Conservation (phyloP, 208 protist species). For the Crithidia sp. region DNA sequence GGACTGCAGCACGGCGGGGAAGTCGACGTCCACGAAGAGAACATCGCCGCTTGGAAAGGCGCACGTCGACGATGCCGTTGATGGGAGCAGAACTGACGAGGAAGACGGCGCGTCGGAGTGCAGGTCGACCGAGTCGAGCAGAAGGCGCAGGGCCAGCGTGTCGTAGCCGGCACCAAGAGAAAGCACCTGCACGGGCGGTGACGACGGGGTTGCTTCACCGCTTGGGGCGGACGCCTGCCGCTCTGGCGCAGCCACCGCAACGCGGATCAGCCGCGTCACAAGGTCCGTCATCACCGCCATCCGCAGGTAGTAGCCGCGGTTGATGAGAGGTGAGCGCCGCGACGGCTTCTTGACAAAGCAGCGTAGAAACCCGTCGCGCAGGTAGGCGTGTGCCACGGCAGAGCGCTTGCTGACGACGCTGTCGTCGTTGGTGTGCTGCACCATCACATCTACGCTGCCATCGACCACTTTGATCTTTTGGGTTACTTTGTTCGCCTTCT, state of each 20-base stretch:
- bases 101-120: background rate
- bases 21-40: slow-evolving; percentile 85
- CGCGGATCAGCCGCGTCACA: slow-evolving; percentile 44
- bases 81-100: background rate
- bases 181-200: slow-evolving; percentile 67
- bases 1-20: slow-evolving; percentile 74
- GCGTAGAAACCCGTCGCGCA: slow-evolving; percentile 78
- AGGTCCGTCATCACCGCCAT: slow-evolving; percentile 86
- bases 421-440: slow-evolving; percentile 93
- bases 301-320: slow-evolving; percentile 89
- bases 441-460: slow-evolving; percentile 68
- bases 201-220: background rate
- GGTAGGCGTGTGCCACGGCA: slow-evolving; percentile 73
- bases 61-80: background rate
- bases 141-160: slow-evolving; percentile 74
- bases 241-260: slow-evolving; percentile 14
- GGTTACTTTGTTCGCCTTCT: slow-evolving; percentile 56
- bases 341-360: slow-evolving; percentile 84
- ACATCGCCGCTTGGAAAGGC: slow-evolving; percentile 32
- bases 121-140: slow-evolving; percentile 36
- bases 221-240: background rate
- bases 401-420: slow-evolving; percentile 92
- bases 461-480: slow-evolving; percentile 45
- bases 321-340: slow-evolving; percentile 87
- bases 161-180: slow-evolving; percentile 91